phyloP scores from a whole-genome alignment of 371 early-diverging fungal genomes.

The Synchytrium microbalum region DNA sequence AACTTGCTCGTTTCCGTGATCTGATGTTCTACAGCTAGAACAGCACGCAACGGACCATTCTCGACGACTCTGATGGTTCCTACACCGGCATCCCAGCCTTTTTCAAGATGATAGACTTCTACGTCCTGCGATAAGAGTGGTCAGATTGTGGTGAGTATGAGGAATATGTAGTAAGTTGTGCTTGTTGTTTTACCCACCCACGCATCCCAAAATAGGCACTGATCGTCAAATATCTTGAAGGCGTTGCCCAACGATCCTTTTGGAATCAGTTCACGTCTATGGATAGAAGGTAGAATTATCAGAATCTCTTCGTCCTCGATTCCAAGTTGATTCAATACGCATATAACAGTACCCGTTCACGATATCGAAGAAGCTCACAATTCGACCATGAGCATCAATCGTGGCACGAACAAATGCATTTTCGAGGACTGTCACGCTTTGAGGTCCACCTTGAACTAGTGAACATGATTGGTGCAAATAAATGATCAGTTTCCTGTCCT shows the following conservation, averaged over 20 bases:
- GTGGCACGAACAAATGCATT: conserved; percentile 59
- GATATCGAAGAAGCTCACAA: conserved; percentile 58
- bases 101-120: conserved; percentile 85
- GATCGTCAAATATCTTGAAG: conserved; percentile 78
- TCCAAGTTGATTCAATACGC: conserved; percentile 17
- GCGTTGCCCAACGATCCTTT: conserved; percentile 62
- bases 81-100: conserved; percentile 45
- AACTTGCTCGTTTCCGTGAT: conserved; percentile 59
- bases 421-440: conserved; percentile 44
- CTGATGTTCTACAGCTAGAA: conserved; percentile 53
- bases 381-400: conserved; percentile 64
- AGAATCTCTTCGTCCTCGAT: neutral
- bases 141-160: too few relatives aligned
- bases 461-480: neutral
- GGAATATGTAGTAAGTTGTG: neutral
- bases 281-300: neutral
- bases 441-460: conserved; percentile 4
- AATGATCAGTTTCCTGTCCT: neutral
- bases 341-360: conserved; percentile 20
- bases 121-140: conserved; percentile 53
- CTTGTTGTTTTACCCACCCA: conserved; percentile 26
- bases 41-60: conserved; percentile 73
- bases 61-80: conserved; percentile 42
- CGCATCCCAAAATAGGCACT: conserved; percentile 80
- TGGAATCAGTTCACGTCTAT: conserved; percentile 64